Evolutionary conservation across 2,329 filamentous ascomycete genomes (phyloP).

Genomic region (Fonsecaea monophora): DNA sequence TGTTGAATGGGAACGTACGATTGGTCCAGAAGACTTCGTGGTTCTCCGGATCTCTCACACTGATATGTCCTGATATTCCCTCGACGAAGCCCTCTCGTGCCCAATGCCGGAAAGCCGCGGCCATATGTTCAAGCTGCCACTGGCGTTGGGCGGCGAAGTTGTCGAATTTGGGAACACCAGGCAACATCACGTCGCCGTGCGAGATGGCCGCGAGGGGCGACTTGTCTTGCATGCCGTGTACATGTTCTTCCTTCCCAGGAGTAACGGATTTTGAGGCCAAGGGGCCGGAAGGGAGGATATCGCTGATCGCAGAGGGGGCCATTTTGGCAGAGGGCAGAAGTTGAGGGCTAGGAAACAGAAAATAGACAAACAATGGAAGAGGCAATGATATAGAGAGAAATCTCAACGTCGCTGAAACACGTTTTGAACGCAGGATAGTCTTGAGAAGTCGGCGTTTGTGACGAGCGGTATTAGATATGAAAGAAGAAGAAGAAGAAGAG

Average conservation of each 20-base stretch:
- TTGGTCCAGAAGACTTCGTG: slow-evolving; percentile 72
- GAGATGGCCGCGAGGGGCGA: slow-evolving; percentile 40
- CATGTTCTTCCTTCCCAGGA: slow-evolving; percentile 34
- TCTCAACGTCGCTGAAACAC: neutral
- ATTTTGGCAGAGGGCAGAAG: slow-evolving; percentile 20
- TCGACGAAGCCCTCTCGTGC: slow-evolving; percentile 70
- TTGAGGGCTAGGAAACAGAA: neutral
- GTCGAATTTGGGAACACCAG: slow-evolving; percentile 60
- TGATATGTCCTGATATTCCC: slow-evolving; percentile 73
- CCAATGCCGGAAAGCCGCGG: slow-evolving; percentile 72
- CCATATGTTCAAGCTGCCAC: slow-evolving; percentile 71
- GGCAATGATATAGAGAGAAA: neutral
- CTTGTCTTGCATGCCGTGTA: slow-evolving; percentile 41
- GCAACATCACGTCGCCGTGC: slow-evolving; percentile 39
- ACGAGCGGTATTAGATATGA: neutral
- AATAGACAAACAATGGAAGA: neutral
- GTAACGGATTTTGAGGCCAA: slow-evolving; percentile 28
- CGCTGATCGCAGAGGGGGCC: slow-evolving; percentile 37
- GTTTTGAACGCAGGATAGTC: neutral
- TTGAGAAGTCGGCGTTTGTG: neutral
- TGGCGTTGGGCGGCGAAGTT: slow-evolving; percentile 63
- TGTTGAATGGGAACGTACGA: slow-evolving; percentile 43
- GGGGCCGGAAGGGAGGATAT: slow-evolving; percentile 29
- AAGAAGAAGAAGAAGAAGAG: neutral
- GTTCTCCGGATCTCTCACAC: slow-evolving; percentile 69